These are phyloP conservation scores for Cryptosporidium andersoni DNA, from an alignment of 169 alveolate species.

Conservation along the genomic window DNA sequence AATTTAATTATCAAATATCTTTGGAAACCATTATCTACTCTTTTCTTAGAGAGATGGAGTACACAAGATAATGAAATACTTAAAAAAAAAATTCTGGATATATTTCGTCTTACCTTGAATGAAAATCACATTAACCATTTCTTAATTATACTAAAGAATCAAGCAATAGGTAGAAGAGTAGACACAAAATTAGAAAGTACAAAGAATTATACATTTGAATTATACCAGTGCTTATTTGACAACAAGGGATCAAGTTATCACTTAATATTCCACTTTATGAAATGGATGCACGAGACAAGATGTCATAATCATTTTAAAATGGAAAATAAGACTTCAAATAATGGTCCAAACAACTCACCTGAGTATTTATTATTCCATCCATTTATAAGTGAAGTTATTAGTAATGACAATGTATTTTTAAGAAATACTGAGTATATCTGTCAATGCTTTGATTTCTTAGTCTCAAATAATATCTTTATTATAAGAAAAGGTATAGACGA, in stretches of 20 bases:
- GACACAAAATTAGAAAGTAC: not conserved
- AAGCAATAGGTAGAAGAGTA: not conserved
- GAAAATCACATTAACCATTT: constrained; percentile 11
- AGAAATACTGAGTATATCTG: constrained; percentile 1
- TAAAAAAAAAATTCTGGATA: constrained; percentile 1
- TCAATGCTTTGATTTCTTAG: constrained; percentile 47
- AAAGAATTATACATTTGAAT: constrained; percentile 2
- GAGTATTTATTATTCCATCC: constrained; percentile 30
- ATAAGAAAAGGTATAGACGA: constrained; percentile 21
- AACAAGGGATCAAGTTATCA: not conserved
- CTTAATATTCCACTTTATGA: constrained; percentile 1
- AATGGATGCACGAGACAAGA: not conserved
- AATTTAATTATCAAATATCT: not conserved
- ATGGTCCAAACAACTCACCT: not conserved
- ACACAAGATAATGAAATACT: not conserved
- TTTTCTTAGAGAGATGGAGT: not conserved
- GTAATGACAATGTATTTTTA: not conserved
- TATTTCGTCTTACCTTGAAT: not conserved
- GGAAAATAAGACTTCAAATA: not conserved
- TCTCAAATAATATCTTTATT: constrained; percentile 22
- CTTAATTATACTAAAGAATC: not conserved
- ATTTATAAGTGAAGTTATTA: constrained; percentile 13
- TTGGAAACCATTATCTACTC: not conserved
- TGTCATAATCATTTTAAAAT: too few relatives aligned
- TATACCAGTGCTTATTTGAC: not conserved